Percentiles rank a stretch among this genome's conserved stretches.
Evolutionary conservation across 495 filamentous ascomycete species (phyloP).

Genomic region (Penicillium lividum): DNA sequence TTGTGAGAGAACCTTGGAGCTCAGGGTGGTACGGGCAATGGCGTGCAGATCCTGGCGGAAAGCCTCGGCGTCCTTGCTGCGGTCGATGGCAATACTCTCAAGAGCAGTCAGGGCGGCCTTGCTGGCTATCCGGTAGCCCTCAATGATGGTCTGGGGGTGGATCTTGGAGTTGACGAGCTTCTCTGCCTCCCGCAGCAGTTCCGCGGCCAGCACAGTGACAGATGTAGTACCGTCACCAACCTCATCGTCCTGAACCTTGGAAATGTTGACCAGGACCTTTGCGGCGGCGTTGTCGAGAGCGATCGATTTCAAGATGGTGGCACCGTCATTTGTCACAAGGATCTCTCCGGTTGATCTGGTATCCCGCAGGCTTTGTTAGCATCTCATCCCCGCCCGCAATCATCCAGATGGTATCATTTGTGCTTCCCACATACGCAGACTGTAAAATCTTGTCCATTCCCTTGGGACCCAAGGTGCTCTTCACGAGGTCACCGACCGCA

Average conservation of each 20-base stretch:
- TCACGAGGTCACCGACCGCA: slow-evolving; percentile 93
- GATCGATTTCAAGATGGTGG: slow-evolving; percentile 96
- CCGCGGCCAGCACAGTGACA: slow-evolving; percentile 90
- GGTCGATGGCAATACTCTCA: slow-evolving; percentile 81
- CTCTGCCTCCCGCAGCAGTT: slow-evolving; percentile 94
- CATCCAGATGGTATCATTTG: slow-evolving; percentile 3
- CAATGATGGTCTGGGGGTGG: slow-evolving; percentile 98
- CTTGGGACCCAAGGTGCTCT: slow-evolving; percentile 95
- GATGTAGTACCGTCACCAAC: slow-evolving; percentile 94
- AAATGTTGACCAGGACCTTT: slow-evolving; percentile 95
- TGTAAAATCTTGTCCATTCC: slow-evolving; percentile 99
- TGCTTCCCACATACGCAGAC: slow-evolving; percentile 70
- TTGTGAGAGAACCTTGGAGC: slow-evolving; percentile 95
- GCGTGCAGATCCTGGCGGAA: slow-evolving; percentile 88
- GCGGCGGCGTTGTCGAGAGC: slow-evolving; percentile 98
- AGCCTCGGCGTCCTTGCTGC: slow-evolving; percentile 74
- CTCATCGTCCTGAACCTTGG: slow-evolving; percentile 98
- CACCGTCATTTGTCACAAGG: slow-evolving; percentile 97
- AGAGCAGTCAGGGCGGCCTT: slow-evolving; percentile 81
- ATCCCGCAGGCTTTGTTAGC: slow-evolving; percentile 15
- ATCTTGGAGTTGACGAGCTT: slow-evolving; percentile 96
- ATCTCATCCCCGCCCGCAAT: slow-evolving; percentile 11
- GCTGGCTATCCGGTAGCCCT: slow-evolving; percentile 96
- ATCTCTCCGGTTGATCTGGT: slow-evolving; percentile 90
- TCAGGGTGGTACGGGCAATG: slow-evolving; percentile 94